phyloP scores from a whole-genome alignment of 441 rosid genomes.

The Jatropha multifida region DNA sequence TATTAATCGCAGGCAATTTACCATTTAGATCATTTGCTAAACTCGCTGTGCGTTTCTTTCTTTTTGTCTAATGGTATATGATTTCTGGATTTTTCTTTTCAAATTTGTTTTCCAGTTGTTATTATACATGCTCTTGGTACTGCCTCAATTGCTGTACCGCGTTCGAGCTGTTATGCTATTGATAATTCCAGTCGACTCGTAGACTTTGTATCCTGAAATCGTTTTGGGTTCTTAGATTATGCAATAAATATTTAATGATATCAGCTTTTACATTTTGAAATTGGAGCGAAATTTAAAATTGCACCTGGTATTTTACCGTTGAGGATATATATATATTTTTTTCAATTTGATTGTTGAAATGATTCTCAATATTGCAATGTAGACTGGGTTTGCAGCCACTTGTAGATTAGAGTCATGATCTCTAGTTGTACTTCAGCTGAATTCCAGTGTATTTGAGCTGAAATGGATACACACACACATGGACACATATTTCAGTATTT shows the following conservation, averaged over 20 bases:
- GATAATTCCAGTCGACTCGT: constrained; percentile 87
- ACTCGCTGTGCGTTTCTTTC: neutral
- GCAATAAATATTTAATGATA: neutral
- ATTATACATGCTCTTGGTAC: constrained; percentile 34
- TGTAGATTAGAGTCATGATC: neutral
- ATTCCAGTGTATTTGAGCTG: neutral
- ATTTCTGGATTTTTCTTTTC: neutral
- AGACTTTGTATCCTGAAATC: constrained; percentile 81
- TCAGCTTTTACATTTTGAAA: neutral
- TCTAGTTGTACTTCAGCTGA: neutral
- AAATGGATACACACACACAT: neutral
- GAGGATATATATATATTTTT: neutral
- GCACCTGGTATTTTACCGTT: neutral
- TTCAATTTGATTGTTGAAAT: neutral
- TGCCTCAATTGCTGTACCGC: constrained; percentile 57
- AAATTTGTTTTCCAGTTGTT: constrained; percentile 39
- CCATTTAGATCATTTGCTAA: neutral
- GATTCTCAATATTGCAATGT: neutral
- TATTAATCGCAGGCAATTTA: neutral
- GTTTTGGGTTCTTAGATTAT: neutral
- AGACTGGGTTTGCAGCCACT: neutral
- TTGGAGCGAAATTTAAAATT: neutral
- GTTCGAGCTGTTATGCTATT: constrained; percentile 73
- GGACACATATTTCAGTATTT: neutral
- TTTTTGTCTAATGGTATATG: neutral